Conservation (phyloP, 1,284 basidiomycete species). For the Amylostereum chailletii region DNA sequence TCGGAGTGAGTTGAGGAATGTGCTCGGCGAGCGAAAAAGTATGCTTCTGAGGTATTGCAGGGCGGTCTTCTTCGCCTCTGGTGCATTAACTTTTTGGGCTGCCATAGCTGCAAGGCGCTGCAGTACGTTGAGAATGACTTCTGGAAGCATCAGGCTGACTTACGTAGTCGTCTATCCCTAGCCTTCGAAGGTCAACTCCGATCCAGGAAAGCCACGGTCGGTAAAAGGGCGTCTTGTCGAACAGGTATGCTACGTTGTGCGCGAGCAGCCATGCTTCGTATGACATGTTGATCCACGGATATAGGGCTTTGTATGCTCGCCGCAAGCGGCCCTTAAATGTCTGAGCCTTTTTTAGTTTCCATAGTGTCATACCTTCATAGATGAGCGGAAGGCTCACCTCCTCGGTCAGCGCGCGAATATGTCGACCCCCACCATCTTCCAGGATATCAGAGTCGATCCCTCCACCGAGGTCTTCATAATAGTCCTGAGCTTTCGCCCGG, state of each 20-base stretch:
- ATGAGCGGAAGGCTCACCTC: conserved; percentile 29
- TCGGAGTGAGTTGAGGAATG: conserved; percentile 69
- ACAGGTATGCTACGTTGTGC: conserved; percentile 88
- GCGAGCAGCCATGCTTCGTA: conserved; percentile 79
- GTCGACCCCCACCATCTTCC: conserved; percentile 41
- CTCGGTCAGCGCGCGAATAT: conserved; percentile 36
- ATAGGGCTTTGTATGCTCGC: conserved; percentile 57
- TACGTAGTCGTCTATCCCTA: conserved; percentile 71
- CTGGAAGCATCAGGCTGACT: conserved; percentile 19
- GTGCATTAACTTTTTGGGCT: conserved; percentile 23
- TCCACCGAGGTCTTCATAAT: conserved; percentile 86
- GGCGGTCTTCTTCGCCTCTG: conserved; percentile 26
- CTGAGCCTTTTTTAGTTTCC: conserved; percentile 18
- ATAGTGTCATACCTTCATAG: background rate
- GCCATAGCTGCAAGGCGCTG: conserved; percentile 35
- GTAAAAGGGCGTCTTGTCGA: conserved; percentile 82
- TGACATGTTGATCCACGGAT: conserved; percentile 74
- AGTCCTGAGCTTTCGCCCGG: conserved; percentile 82
- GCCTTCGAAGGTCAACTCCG: conserved; percentile 72
- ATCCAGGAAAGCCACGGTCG: conserved; percentile 88
- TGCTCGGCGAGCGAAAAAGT: conserved; percentile 45
- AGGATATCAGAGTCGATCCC: conserved; percentile 61
- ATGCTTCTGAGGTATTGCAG: conserved; percentile 34
- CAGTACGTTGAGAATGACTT: conserved; percentile 28
- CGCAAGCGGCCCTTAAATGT: conserved; percentile 39